Percentiles rank a stretch among this genome's conserved stretches.
These are phyloP conservation scores for Rugonectria rugulosa DNA, from an alignment of 2,329 filamentous ascomycete species.

Conservation along the genomic window DNA sequence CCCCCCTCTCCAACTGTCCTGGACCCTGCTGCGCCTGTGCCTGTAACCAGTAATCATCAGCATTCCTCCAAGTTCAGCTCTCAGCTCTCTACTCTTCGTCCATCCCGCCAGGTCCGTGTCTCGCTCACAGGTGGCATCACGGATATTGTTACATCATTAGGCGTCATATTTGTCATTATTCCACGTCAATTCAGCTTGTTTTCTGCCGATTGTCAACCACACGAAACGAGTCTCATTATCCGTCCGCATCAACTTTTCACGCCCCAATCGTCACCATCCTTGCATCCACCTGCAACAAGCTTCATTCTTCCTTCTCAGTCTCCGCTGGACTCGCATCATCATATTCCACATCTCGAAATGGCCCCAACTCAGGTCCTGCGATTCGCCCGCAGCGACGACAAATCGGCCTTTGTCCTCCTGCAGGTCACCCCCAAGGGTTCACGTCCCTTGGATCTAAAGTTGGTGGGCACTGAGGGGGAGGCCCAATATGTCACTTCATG, in stretches of 20 bases:
- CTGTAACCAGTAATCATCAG: constrained; percentile 18
- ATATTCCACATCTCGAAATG: constrained; percentile 32
- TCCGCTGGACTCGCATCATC: constrained; percentile 11
- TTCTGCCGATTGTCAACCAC: not conserved
- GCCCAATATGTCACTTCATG: constrained; percentile 64
- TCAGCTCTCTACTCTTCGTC: constrained; percentile 22
- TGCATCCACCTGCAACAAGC: constrained; percentile 1
- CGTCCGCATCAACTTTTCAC: too few species aligned
- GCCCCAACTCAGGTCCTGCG: constrained; percentile 56
- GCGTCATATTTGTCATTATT: constrained; percentile 17
- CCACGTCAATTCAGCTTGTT: constrained; percentile 30
- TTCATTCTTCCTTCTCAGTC: not conserved
- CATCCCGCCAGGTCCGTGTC: constrained; percentile 34
- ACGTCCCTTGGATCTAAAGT: constrained; percentile 67
- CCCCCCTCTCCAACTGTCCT: constrained; percentile 13
- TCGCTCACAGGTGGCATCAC: constrained; percentile 15
- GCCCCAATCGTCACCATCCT: too few species aligned
- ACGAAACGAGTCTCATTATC: constrained; percentile 1
- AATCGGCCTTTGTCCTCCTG: constrained; percentile 65
- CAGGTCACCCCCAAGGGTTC: constrained; percentile 61
- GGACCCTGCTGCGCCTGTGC: constrained; percentile 3
- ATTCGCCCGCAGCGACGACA: constrained; percentile 62
- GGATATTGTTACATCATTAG: not conserved
- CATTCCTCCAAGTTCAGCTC: constrained; percentile 30
- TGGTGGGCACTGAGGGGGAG: constrained; percentile 73